Conservation (phyloP, 345 rosid genomes). For the Turnera subulata region DNA sequence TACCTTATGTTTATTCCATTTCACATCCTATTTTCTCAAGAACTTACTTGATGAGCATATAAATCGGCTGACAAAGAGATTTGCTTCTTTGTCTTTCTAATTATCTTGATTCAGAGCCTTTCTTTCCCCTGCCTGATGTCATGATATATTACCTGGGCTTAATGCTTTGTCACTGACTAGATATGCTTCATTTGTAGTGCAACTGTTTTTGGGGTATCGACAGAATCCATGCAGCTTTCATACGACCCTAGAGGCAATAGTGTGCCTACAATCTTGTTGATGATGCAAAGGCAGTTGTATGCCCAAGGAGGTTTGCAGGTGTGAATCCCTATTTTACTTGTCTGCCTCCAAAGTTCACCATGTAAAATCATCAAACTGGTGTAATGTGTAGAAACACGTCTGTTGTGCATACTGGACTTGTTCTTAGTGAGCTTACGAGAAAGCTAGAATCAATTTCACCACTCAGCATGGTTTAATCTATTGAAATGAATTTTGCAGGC, state of each 20-base stretch:
- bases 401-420: background rate
- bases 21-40: no score
- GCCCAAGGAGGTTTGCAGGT: constrained; percentile 86
- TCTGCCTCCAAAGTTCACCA: background rate
- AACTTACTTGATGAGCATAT: no score
- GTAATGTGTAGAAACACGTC: background rate
- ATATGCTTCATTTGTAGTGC: constrained; percentile 48
- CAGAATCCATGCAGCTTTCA: constrained; percentile 96
- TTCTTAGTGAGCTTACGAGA: background rate
- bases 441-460: background rate
- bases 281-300: constrained; percentile 81
- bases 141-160: background rate
- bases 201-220: constrained; percentile 91
- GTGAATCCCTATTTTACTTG: background rate
- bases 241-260: constrained; percentile 89
- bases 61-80: no score
- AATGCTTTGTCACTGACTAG: constrained; percentile 6
- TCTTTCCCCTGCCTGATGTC: background rate
- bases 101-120: background rate
- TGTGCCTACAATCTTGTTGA: constrained; percentile 82
- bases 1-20: no score
- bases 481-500: constrained; percentile 41
- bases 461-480: background rate
- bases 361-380: background rate
- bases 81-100: background rate